Evolutionary conservation across 371 early-diverging fungal species (phyloP).

Genomic region (Zychaea mexicana): DNA sequence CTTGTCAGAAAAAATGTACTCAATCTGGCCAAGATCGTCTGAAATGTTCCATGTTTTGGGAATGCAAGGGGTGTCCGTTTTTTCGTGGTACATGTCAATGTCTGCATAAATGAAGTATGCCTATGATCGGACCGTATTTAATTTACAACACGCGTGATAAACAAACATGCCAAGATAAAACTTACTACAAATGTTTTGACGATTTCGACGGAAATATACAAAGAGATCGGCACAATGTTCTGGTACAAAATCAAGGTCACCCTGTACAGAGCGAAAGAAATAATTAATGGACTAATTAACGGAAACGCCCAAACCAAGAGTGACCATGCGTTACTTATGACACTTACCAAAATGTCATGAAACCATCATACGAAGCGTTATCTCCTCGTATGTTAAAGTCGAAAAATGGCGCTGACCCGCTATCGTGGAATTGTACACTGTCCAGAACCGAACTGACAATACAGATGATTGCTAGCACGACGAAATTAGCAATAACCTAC

Average conservation of each 20-base stretch:
- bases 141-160: background rate
- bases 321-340: too few species aligned
- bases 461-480: slow-evolving; percentile 54
- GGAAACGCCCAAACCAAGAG: slow-evolving; percentile 23
- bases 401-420: slow-evolving; percentile 33
- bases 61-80: slow-evolving; percentile 76
- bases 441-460: slow-evolving; percentile 63
- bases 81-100: slow-evolving; percentile 84
- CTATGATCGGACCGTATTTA: slow-evolving; percentile 14
- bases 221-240: slow-evolving; percentile 88
- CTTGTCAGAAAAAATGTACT: slow-evolving; percentile 98
- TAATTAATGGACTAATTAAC: background rate
- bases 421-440: slow-evolving; percentile 52
- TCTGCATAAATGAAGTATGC: slow-evolving; percentile 85
- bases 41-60: slow-evolving; percentile 89
- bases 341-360: slow-evolving; percentile 52
- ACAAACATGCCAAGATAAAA: background rate
- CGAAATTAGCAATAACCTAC: slow-evolving; percentile 53
- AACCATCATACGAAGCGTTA: slow-evolving; percentile 40
- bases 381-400: slow-evolving; percentile 39
- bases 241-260: slow-evolving; percentile 54
- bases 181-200: slow-evolving; percentile 73
- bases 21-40: slow-evolving; percentile 90
- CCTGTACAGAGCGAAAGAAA: slow-evolving; percentile 50
- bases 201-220: slow-evolving; percentile 95